Evolutionary conservation across 257 asterid species (phyloP).

Genomic region (Nicotiana obtusifolia): DNA sequence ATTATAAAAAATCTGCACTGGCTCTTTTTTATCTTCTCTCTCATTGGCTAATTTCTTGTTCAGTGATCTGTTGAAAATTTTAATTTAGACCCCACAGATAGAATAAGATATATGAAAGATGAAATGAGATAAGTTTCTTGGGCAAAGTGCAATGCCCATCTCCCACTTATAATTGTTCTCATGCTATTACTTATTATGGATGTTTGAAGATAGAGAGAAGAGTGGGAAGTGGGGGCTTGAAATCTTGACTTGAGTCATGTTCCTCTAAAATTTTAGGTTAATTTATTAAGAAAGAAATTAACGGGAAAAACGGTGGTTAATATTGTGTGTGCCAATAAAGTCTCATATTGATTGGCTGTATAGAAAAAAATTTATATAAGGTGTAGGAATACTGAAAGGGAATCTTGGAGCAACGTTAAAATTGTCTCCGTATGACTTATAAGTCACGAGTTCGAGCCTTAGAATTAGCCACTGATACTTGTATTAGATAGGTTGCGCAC

Average conservation of each 20-base stretch:
- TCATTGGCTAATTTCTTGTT: background rate
- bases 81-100: constrained; percentile 36
- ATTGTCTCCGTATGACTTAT: too few species aligned
- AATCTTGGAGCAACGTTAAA: too few species aligned
- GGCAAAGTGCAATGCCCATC: constrained; percentile 51
- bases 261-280: background rate
- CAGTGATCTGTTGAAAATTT: constrained; percentile 23
- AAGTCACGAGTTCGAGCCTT: too few species aligned
- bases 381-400: too few species aligned
- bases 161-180: constrained; percentile 32
- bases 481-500: too few species aligned
- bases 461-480: too few species aligned
- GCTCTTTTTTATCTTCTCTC: background rate
- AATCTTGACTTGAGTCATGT: constrained; percentile 9
- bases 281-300: background rate
- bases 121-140: constrained; percentile 68
- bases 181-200: constrained; percentile 11
- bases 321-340: background rate
- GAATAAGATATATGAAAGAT: constrained; percentile 44
- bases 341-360: too few species aligned
- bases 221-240: constrained; percentile 14
- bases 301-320: too few species aligned
- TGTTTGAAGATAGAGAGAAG: background rate
- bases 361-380: too few species aligned
- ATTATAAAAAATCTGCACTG: constrained; percentile 9